Percentiles rank a stretch among this genome's conserved stretches.
These are phyloP conservation scores for Saccharomyces cerevisiae DNA, from an alignment of 805 yeast species.

Conservation along the genomic window DNA sequence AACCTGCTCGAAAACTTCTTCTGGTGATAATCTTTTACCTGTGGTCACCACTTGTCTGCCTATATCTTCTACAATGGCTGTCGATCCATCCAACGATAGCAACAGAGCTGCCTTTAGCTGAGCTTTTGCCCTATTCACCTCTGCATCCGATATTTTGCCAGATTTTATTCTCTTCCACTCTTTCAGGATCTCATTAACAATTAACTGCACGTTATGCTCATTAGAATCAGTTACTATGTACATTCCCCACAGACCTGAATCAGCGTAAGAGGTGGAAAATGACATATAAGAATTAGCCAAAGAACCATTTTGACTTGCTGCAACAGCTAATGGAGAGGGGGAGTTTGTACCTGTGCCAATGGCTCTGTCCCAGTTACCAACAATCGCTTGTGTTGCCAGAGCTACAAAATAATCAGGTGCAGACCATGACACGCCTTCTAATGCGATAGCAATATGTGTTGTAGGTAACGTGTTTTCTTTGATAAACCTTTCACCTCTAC, in stretches of 20 bases:
- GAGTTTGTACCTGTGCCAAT: conserved; percentile 74
- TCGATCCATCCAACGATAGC: conserved; percentile 85
- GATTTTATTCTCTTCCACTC: conserved; percentile 85
- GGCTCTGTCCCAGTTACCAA: conserved; percentile 96
- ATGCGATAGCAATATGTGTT: conserved; percentile 86
- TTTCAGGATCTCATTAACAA: conserved; percentile 64
- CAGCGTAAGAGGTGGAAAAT: conserved; percentile 93
- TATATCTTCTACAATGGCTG: conserved; percentile 94
- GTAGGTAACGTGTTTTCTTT: conserved; percentile 77
- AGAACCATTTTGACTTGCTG: conserved; percentile 48
- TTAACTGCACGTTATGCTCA: conserved; percentile 52
- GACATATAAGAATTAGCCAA: conserved; percentile 94
- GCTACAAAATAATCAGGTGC: conserved; percentile 94
- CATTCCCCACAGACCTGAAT: conserved; percentile 96
- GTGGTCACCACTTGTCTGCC: conserved; percentile 96
- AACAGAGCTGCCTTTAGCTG: conserved; percentile 89
- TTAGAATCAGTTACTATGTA: conserved; percentile 77
- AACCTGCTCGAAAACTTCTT: conserved; percentile 49
- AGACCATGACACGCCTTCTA: conserved; percentile 98
- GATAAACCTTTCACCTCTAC: conserved; percentile 79
- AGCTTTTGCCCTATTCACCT: conserved; percentile 89
- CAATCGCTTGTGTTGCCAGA: conserved; percentile 89
- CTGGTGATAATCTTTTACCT: conserved; percentile 50
- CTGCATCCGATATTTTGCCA: conserved; percentile 72
- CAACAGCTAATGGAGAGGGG: conserved; percentile 73